Conservation (phyloP, 495 filamentous ascomycete genomes). For the Elasticomyces elasticus region DNA sequence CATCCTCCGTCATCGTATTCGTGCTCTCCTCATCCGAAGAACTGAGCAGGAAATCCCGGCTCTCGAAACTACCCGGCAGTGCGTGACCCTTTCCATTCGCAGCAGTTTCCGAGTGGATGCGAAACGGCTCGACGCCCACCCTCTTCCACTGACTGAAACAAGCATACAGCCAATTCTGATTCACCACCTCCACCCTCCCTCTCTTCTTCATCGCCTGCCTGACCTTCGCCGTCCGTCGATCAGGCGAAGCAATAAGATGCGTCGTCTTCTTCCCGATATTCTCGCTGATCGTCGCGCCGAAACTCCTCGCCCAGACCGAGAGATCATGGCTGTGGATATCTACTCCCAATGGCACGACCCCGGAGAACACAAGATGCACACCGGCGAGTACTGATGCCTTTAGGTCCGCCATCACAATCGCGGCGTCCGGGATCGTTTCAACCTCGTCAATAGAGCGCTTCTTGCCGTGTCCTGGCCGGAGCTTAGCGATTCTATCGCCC, state of each 20-base stretch:
- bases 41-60: slow-evolving; percentile 18
- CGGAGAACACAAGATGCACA: slow-evolving; percentile 72
- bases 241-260: slow-evolving; percentile 60
- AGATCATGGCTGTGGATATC: slow-evolving; percentile 66
- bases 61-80: slow-evolving; percentile 16
- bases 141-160: slow-evolving; percentile 69
- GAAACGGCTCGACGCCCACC: slow-evolving; percentile 64
- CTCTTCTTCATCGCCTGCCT: slow-evolving; percentile 58
- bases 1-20: slow-evolving; percentile 26
- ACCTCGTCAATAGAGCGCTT: slow-evolving; percentile 46
- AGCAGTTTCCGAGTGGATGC: slow-evolving; percentile 33
- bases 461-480: slow-evolving; percentile 44
- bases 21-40: slow-evolving; percentile 24
- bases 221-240: slow-evolving; percentile 76
- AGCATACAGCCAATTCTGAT: slow-evolving; percentile 76
- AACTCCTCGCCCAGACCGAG: slow-evolving; percentile 69
- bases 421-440: slow-evolving; percentile 72
- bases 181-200: slow-evolving; percentile 73
- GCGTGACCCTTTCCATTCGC: slow-evolving; percentile 4
- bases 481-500: slow-evolving; percentile 50
- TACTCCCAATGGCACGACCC: slow-evolving; percentile 71
- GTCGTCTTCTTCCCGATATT: slow-evolving; percentile 50
- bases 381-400: slow-evolving; percentile 62
- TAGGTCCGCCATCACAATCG: slow-evolving; percentile 64
- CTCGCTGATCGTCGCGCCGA: slow-evolving; percentile 64